phyloP scores from a whole-genome alignment of 164 flowering plant genomes.

The Echeveria elegans region DNA sequence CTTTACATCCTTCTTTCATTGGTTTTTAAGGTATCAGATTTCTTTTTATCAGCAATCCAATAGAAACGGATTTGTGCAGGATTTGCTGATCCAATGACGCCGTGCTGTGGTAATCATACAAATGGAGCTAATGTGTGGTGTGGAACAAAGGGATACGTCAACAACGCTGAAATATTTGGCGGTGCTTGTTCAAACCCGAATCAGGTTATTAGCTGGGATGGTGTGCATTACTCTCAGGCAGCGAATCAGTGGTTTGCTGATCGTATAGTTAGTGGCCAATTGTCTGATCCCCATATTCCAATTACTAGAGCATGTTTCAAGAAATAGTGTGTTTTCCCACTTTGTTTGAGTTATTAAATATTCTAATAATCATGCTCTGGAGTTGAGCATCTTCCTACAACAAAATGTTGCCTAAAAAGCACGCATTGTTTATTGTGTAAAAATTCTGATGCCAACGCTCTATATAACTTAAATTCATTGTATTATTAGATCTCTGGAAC shows the following conservation, averaged over 20 bases:
- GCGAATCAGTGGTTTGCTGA: slow-evolving; percentile 55
- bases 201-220: slow-evolving; percentile 52
- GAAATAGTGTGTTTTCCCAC: background rate
- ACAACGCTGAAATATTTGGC: slow-evolving; percentile 32
- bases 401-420: background rate
- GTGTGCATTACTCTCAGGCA: slow-evolving; percentile 53
- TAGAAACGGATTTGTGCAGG: slow-evolving; percentile 24
- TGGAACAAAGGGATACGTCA: slow-evolving; percentile 29
- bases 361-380: background rate
- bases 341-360: background rate
- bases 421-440: too few relatives aligned
- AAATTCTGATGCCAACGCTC: too few relatives aligned
- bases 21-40: background rate
- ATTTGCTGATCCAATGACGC: slow-evolving; percentile 38
- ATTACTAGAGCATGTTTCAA: slow-evolving; percentile 37
- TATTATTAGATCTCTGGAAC: background rate
- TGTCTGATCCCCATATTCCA: slow-evolving; percentile 48
- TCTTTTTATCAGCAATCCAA: background rate
- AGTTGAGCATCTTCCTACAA: too few relatives aligned
- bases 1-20: background rate
- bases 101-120: slow-evolving; percentile 58
- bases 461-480: background rate
- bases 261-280: slow-evolving; percentile 34
- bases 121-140: slow-evolving; percentile 37
- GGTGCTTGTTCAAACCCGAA: slow-evolving; percentile 37